Evolutionary conservation across 352 stramenopile species (phyloP), one percentile per base, ranked within the genome.

Genomic region (Globisporangium emineosum): DNA sequence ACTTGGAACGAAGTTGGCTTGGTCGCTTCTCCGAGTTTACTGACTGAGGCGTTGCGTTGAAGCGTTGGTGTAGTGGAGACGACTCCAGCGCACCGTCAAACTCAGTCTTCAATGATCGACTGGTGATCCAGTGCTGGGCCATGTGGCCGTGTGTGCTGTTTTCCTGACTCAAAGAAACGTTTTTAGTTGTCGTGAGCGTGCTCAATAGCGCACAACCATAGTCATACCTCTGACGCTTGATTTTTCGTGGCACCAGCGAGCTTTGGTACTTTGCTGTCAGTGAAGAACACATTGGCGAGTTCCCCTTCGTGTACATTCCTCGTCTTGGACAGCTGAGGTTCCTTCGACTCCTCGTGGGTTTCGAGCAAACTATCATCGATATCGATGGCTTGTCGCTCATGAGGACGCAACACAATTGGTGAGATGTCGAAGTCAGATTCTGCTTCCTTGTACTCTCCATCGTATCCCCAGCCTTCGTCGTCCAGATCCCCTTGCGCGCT

Each of bases 221-320:
- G n/a, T n/a, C n/a, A n/a, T 21, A 66, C 60, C 60, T 66, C 60
- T 33, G 15, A 8, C 5, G 12, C 3, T 2, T 15, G 17, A 29
- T 10, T 1, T 45, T 37, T 54, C 29, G 15, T 6, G 23, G n/a
- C 23, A 3, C 13, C 43, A 35, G 32, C 10, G 42, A 70, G 35
- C 17, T 49, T 53, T 23, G 65, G 65, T 0, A 66, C 25, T 23
- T 40, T 62, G 13, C 49, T 70, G 9, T 65, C 52, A 10, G 58
- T 27, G 21, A 70, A 70, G 43, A 70, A 70, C n/a, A 70, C 65
- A 12, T 21, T 40, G 1, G 57, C 65, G 6, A 70, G 59, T 1
- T 59, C 42, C 7, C 65, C 51, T 42, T 52, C 58, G 10, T 19
- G 2, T 32, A 62, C 15, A 2, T 70, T 30, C 5, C 4, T 4